Evolutionary conservation across 305 asterid species (phyloP), one percentile per base, ranked within the genome.

Genomic region (Coffea humblotiana): DNA sequence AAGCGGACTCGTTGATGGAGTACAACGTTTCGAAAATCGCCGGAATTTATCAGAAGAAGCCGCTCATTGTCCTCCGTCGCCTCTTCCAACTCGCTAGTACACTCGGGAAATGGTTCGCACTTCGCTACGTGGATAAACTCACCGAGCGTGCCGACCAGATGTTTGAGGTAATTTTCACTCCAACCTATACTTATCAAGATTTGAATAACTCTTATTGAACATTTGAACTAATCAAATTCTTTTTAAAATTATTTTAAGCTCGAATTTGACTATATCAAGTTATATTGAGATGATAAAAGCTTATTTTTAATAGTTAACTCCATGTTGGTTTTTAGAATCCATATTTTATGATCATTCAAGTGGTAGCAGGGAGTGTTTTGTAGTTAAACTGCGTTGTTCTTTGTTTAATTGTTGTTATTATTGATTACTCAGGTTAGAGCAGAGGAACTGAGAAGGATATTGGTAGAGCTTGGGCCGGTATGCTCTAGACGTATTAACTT

Each of bases 391-490:
- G 4, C 14, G 58, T 77, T 48, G 2, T 21, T 51, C 35, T 71
- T 77, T 51, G 25, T 25, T 76, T 49, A 58, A 54, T 85, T 64
- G 32, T 12, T 69, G 23, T 77, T 76, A 25, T 27, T 43, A 56
- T 45, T 64, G 52, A 56, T 63, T 52, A 9, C 85, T 85, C 83
- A 95, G 99, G 91, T 89, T 84, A 88, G 99, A 87, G 97, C 99
- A 74, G 97, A 91, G 75, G 96, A 92, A 76, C 80, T 95, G 90
- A 90, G 98, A 89, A 90, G 89, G 89, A 88, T 92, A 84, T 78
- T 95, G 85, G 89, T 89, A 70, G 98, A 92, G 85, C 97, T 95
- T 75, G 99, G 99, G 68, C 99, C 99, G 92, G 99, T 95, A 88
- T 56, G 79, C 61, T 60, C 49, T 54, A 23, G 51, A 47, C 51